These are phyloP conservation scores for Auriscalpium orientale DNA, from an alignment of 768 basidiomycete genomes.

Conservation along the genomic window DNA sequence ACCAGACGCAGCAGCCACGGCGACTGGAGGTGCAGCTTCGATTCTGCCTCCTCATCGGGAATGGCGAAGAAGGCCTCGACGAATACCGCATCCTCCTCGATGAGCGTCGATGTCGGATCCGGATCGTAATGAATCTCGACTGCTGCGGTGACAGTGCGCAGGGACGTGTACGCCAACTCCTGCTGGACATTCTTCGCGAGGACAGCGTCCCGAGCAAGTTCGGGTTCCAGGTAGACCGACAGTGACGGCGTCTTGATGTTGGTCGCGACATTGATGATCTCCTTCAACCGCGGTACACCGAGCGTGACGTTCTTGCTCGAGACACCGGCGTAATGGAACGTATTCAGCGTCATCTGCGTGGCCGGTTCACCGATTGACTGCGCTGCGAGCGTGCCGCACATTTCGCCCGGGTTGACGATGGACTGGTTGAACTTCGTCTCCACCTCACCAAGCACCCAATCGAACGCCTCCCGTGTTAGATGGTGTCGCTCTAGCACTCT, in stretches of 20 bases:
- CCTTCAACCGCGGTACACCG: slow-evolving; percentile 97
- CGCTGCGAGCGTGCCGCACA: slow-evolving; percentile 97
- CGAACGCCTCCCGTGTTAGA: slow-evolving; percentile 88
- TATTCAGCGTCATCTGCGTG: slow-evolving; percentile 99
- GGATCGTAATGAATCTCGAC: slow-evolving; percentile 99
- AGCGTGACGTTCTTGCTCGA: slow-evolving; percentile 99
- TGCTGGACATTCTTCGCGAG: slow-evolving; percentile 87
- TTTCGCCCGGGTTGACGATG: slow-evolving; percentile 89
- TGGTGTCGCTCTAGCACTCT: slow-evolving; percentile 85
- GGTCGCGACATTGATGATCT: slow-evolving; percentile 97
- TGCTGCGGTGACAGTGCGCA: slow-evolving; percentile 88
- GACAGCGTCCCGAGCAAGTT: slow-evolving; percentile 50
- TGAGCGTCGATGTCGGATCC: slow-evolving; percentile 82
- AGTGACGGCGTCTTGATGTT: slow-evolving; percentile 98
- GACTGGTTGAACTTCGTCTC: slow-evolving; percentile 95
- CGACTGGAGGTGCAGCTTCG: slow-evolving; percentile 85
- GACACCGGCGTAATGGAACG: slow-evolving; percentile 99
- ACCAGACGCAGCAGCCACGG: slow-evolving; percentile 97
- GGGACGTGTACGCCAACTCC: slow-evolving; percentile 87
- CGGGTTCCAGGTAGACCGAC: slow-evolving; percentile 79
- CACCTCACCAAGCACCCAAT: slow-evolving; percentile 94
- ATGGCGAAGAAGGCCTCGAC: slow-evolving; percentile 99
- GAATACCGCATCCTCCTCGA: slow-evolving; percentile 92
- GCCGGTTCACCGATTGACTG: slow-evolving; percentile 99
- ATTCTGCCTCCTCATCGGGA: slow-evolving; percentile 92